phyloP scores from a whole-genome alignment of 257 asterid genomes.

The Solanum sejunctum region DNA sequence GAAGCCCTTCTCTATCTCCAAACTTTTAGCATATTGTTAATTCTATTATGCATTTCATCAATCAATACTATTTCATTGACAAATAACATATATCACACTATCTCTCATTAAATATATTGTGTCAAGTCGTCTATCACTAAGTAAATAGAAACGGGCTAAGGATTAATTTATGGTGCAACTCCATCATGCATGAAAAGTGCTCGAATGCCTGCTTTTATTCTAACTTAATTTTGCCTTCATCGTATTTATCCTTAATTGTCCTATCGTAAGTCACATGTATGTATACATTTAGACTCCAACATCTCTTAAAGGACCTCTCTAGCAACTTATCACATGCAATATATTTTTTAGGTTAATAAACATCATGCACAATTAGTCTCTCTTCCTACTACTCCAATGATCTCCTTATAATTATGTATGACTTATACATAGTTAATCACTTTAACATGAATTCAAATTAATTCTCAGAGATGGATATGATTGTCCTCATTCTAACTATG shows the following conservation, averaged over 20 bases:
- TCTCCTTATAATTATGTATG: not conserved
- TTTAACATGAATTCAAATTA: fast-evolving
- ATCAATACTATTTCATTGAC: too few relatives aligned
- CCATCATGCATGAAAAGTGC: not conserved
- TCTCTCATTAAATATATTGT: not conserved
- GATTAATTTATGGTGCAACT: not conserved
- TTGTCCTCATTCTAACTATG: not conserved
- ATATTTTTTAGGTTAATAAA: not conserved
- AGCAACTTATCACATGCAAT: not conserved
- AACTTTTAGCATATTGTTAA: too few relatives aligned
- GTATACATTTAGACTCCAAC: not conserved
- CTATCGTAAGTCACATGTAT: not conserved
- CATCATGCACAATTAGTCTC: not conserved
- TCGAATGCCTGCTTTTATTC: too few relatives aligned
- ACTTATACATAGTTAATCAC: not conserved
- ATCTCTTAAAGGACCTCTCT: not conserved
- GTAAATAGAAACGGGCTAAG: not conserved
- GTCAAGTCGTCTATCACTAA: not conserved
- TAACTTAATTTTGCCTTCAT: not conserved
- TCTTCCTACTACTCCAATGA: not conserved
- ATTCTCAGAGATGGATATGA: not conserved
- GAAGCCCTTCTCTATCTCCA: not conserved
- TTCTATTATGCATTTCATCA: not conserved
- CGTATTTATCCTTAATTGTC: not conserved
- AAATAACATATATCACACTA: too few relatives aligned